These are phyloP conservation scores for Xylaria intraflava DNA, from an alignment of 495 filamentous ascomycete species.

Conservation along the genomic window DNA sequence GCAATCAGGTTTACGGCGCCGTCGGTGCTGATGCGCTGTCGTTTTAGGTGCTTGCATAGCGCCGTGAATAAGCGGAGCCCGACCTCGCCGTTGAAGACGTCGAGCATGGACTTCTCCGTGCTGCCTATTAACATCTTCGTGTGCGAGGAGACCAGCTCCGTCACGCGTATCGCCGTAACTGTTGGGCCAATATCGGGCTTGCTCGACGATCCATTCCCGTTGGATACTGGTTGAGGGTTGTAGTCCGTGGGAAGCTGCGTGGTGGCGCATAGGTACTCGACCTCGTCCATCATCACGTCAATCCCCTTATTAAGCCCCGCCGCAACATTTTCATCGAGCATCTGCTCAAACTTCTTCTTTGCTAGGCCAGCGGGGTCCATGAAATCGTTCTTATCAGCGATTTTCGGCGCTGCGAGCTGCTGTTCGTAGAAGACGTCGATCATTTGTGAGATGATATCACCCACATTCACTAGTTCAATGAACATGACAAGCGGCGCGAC, in stretches of 20 bases:
- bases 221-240: conserved; percentile 52
- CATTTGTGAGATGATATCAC: conserved; percentile 98
- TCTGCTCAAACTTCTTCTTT: conserved; percentile 98
- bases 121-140: conserved; percentile 86
- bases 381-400: conserved; percentile 91
- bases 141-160: conserved; percentile 80
- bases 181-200: conserved; percentile 73
- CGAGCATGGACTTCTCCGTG: conserved; percentile 94
- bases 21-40: conserved; percentile 83
- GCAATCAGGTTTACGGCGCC: conserved; percentile 90
- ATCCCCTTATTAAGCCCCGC: conserved; percentile 96
- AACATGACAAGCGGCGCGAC: conserved; percentile 94
- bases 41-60: conserved; percentile 93
- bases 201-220: conserved; percentile 11
- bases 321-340: conserved; percentile 95
- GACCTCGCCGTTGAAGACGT: conserved; percentile 98
- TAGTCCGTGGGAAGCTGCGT: conserved; percentile 83
- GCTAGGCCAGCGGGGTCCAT: conserved; percentile 83
- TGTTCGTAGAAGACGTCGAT: conserved; percentile 98
- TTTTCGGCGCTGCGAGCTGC: conserved; percentile 72
- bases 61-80: conserved; percentile 84
- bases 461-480: conserved; percentile 94
- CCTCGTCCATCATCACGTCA: conserved; percentile 96
- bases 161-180: conserved; percentile 66
- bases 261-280: conserved; percentile 89